Conservation (phyloP, 441 rosid genomes). For the Erodium trifolium region DNA sequence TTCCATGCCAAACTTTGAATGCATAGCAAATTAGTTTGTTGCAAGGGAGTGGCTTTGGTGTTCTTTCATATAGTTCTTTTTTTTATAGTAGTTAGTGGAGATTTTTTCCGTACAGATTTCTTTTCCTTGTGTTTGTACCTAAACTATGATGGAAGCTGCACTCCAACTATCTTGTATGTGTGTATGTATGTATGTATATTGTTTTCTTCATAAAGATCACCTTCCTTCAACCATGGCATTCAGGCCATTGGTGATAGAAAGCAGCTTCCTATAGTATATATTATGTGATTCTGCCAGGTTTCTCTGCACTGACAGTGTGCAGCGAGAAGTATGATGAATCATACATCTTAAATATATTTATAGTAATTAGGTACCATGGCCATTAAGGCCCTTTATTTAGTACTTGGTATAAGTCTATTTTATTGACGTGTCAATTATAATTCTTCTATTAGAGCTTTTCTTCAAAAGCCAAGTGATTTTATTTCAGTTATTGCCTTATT, state of each 20-base stretch:
- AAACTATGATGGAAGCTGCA: slow-evolving; percentile 45
- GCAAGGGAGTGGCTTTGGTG: neutral
- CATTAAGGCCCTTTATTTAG: neutral
- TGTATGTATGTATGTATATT: no score
- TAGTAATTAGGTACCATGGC: neutral
- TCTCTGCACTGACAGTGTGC: slow-evolving; percentile 98
- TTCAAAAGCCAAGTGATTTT: no score
- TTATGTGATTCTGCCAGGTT: slow-evolving; percentile 75
- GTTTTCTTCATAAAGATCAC: no score
- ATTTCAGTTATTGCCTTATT: no score
- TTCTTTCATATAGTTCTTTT: no score
- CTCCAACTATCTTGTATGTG: no score
- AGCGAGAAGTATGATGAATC: slow-evolving; percentile 98
- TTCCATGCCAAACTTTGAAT: neutral
- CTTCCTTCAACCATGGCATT: slow-evolving; percentile 39
- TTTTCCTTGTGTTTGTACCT: no score
- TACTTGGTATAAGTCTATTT: neutral
- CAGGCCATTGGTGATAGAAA: slow-evolving; percentile 40
- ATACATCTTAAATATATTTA: slow-evolving; percentile 30
- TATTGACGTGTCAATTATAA: neutral
- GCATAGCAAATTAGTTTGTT: neutral
- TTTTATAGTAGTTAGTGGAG: no score
- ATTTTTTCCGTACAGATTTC: no score
- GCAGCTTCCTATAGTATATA: slow-evolving; percentile 66
- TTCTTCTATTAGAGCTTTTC: no score